These are phyloP conservation scores for Epichloe amarillans DNA, from an alignment of 2,329 filamentous ascomycete species.

Conservation along the genomic window DNA sequence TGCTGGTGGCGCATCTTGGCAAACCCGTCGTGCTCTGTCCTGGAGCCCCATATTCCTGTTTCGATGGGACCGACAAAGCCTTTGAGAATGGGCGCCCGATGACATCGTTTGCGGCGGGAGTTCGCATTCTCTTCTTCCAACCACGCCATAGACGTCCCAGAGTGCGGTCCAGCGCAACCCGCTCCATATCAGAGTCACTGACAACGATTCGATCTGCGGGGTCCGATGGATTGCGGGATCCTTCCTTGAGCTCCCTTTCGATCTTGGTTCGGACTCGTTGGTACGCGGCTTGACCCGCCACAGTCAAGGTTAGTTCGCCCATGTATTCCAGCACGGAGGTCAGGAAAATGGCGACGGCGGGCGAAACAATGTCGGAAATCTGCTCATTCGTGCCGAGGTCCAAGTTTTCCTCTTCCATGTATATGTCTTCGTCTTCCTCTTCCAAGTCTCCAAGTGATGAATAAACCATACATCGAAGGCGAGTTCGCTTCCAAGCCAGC, in stretches of 20 bases:
- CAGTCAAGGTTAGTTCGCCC: constrained; percentile 79
- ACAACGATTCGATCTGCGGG: constrained; percentile 60
- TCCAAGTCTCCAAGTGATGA: constrained; percentile 93
- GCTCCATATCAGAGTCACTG: constrained; percentile 84
- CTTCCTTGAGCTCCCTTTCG: constrained; percentile 45
- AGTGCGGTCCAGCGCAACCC: constrained; percentile 77
- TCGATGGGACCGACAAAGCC: constrained; percentile 23
- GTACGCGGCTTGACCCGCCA: constrained; percentile 74
- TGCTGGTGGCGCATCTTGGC: constrained; percentile 7
- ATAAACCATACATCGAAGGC: constrained; percentile 94
- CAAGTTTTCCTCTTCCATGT: constrained; percentile 68
- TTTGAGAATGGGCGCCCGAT: constrained; percentile 36
- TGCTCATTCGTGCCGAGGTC: constrained; percentile 43
- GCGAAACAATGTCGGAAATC: constrained; percentile 60
- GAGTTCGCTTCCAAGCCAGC: constrained; percentile 83
- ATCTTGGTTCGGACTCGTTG: constrained; percentile 47
- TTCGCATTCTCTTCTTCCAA: constrained; percentile 78
- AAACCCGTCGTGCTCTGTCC: constrained; percentile 19
- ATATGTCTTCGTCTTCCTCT: constrained; percentile 89
- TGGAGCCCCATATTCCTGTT: constrained; percentile 22
- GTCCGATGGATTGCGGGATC: constrained; percentile 30
- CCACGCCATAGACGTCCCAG: constrained; percentile 84
- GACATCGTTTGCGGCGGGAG: constrained; percentile 35
- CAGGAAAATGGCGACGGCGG: constrained; percentile 87
- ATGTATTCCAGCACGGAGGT: constrained; percentile 91